These are phyloP conservation scores for Carpinus fangiana DNA, from an alignment of 306 rosid species.

Conservation along the genomic window DNA sequence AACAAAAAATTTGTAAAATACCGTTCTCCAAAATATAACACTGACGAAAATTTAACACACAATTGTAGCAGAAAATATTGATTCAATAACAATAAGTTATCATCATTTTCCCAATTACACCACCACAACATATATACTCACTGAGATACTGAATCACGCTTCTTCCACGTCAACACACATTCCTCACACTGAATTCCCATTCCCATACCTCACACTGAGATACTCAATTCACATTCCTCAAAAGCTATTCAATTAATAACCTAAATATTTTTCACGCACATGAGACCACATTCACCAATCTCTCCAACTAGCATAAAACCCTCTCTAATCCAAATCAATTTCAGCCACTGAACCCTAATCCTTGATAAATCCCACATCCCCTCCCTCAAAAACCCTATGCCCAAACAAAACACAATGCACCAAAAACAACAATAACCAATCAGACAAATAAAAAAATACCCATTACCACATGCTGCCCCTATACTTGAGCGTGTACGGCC, in stretches of 20 bases:
- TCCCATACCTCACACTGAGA: not conserved
- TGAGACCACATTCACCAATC: not conserved
- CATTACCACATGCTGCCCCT: constrained; percentile 94
- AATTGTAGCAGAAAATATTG: not conserved
- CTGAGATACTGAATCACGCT: not conserved
- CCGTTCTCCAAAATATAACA: not conserved
- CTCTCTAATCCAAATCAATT: not conserved
- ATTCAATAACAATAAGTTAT: not conserved
- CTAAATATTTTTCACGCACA: not conserved
- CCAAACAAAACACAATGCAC: constrained; percentile 20
- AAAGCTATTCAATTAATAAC: not conserved
- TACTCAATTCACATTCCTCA: not conserved
- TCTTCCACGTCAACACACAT: not conserved
- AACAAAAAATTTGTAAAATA: not conserved
- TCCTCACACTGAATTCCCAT: not conserved
- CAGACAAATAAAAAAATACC: not conserved
- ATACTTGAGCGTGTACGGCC: constrained; percentile 85
- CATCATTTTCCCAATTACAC: not conserved
- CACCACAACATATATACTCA: not conserved
- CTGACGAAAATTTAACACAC: not conserved
- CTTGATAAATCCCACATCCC: not conserved
- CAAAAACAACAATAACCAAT: not conserved
- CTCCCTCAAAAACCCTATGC: constrained; percentile 4
- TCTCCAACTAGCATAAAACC: not conserved
- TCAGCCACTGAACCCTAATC: constrained; percentile 27